Evolutionary conservation across 345 rosid species (phyloP).

Genomic region (Sonneratia caseolaris): DNA sequence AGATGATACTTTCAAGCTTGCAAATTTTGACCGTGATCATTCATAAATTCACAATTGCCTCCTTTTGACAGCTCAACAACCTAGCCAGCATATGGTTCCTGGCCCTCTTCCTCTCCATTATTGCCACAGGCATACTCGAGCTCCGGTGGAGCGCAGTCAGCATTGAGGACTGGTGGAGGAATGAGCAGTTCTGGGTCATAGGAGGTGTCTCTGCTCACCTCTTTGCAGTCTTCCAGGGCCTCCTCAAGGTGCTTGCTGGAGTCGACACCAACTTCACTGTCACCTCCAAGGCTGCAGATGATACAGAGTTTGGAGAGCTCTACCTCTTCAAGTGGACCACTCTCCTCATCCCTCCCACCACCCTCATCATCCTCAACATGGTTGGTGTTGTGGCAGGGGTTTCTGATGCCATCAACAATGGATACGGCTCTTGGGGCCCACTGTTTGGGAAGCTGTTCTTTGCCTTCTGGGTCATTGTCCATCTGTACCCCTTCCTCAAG

Average conservation of each 20-base stretch:
- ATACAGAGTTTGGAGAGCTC: slow-evolving; percentile 79
- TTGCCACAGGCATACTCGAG: slow-evolving; percentile 72
- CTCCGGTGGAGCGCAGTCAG: slow-evolving; percentile 88
- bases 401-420: slow-evolving; percentile 81
- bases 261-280: slow-evolving; percentile 95
- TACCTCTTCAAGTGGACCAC: slow-evolving; percentile 98
- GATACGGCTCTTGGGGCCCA: slow-evolving; percentile 89
- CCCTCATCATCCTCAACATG: slow-evolving; percentile 83
- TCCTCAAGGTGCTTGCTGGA: slow-evolving; percentile 88
- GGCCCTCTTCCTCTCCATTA: slow-evolving; percentile 82
- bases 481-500: slow-evolving; percentile 92
- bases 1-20: too few relatives aligned
- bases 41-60: background rate
- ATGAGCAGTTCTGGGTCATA: slow-evolving; percentile 97
- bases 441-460: slow-evolving; percentile 87
- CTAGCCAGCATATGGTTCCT: slow-evolving; percentile 83
- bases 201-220: slow-evolving; percentile 97
- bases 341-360: slow-evolving; percentile 89
- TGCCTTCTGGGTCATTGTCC: slow-evolving; percentile 88
- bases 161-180: slow-evolving; percentile 88
- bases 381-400: slow-evolving; percentile 90
- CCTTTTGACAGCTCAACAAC: slow-evolving; percentile 50
- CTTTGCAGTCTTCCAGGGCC: slow-evolving; percentile 92
- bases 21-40: too few relatives aligned
- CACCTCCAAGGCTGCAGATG: slow-evolving; percentile 71